phyloP scores from a whole-genome alignment of 768 basidiomycete genomes.

The Kwoniella sp. region DNA sequence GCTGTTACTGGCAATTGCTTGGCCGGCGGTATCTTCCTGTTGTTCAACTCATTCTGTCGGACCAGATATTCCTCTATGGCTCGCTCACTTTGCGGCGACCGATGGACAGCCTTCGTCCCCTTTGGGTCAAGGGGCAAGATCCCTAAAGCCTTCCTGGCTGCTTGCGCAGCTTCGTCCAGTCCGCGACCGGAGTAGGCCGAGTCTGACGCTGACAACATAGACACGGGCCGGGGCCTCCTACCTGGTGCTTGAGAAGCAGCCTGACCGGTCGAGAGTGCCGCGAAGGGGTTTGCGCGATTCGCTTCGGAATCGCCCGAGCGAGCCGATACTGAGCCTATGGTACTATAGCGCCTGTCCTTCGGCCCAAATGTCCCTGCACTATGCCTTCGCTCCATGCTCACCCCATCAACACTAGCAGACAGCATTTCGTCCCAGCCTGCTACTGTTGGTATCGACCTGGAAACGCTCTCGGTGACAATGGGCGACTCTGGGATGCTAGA shows the following conservation, averaged over 20 bases:
- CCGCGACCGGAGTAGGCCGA: slow-evolving; percentile 14
- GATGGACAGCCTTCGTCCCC: slow-evolving; percentile 9
- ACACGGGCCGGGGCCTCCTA: slow-evolving; percentile 8
- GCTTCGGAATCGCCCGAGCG: slow-evolving; percentile 9
- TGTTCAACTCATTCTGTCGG: slow-evolving; percentile 22
- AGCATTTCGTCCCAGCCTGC: neutral
- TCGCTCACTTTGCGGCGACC: slow-evolving; percentile 22
- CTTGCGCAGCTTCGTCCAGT: slow-evolving; percentile 12
- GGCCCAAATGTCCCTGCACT: slow-evolving; percentile 17
- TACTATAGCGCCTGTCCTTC: slow-evolving; percentile 6
- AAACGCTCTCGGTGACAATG: no score
- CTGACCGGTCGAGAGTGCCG: neutral
- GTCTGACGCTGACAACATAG: slow-evolving; percentile 25
- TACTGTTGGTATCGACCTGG: no score
- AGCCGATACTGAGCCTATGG: slow-evolving; percentile 5
- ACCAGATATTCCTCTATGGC: slow-evolving; percentile 26
- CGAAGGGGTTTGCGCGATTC: neutral
- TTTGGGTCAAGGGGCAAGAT: slow-evolving; percentile 19
- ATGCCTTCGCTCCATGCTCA: neutral
- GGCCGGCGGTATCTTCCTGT: slow-evolving; percentile 22
- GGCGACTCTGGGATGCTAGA: slow-evolving; percentile 9
- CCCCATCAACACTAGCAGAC: neutral
- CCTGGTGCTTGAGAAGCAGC: no score
- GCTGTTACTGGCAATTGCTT: neutral
- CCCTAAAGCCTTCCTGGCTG: slow-evolving; percentile 10